Percentiles rank a stretch among this genome's conserved stretches.
These are phyloP conservation scores for Wallacemonas collosoma DNA, from an alignment of 208 protist species.

Conservation along the genomic window DNA sequence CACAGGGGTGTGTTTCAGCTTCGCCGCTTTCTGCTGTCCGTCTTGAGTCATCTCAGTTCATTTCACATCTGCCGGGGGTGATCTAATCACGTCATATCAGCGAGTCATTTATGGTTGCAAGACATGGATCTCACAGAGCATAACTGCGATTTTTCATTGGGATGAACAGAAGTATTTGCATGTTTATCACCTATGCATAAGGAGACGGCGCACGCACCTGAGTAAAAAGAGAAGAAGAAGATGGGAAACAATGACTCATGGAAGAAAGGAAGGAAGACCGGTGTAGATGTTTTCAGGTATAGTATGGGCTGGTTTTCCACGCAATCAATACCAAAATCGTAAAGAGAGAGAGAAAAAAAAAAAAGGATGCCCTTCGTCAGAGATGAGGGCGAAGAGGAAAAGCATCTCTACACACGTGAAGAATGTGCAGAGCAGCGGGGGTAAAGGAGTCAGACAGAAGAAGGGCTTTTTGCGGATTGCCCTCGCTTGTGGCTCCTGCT, in stretches of 20 bases:
- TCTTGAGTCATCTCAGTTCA: no score
- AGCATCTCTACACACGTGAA: neutral
- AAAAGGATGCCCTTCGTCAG: neutral
- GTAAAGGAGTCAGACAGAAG: neutral
- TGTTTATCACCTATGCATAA: constrained; percentile 12
- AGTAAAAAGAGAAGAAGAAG: neutral
- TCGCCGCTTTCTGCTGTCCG: no score
- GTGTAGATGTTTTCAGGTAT: neutral
- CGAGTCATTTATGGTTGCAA: no score
- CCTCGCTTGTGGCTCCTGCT: no score
- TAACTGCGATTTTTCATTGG: no score
- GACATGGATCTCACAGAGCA: no score
- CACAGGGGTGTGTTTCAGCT: no score
- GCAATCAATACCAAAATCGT: neutral
- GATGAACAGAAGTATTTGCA: neutral
- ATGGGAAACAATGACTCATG: neutral
- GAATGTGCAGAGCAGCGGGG: neutral
- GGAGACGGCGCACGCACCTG: neutral
- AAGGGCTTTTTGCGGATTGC: neutral
- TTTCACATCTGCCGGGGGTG: no score
- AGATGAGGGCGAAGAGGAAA: neutral
- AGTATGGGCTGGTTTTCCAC: neutral
- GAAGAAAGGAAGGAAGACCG: neutral
- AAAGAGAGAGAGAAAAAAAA: neutral
- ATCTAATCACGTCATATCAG: no score